Base-by-base conservation (phyloP, 78 protist genomes). In the Cavenderia fasciculata region DNA sequence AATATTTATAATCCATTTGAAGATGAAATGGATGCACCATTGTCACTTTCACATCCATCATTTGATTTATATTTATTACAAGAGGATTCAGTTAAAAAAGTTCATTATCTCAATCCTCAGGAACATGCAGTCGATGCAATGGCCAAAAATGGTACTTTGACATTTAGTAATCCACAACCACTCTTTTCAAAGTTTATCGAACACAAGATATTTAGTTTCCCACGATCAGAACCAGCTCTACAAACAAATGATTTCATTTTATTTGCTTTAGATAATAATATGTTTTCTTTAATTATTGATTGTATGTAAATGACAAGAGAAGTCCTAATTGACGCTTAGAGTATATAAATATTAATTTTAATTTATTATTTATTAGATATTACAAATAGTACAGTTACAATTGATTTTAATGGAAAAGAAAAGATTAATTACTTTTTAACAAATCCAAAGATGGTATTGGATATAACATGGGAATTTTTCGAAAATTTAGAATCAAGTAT, bases 401-500 rank as follows among this genome's bases (percentile, higher is more conserved):
- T 6, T 27, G 63, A 57, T 57, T 57, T 10, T 27, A 10, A 57
- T 57, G 63, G 63, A 57, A 57, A 57, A 27, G 63, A 57, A 27
- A 57, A 57, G n/a, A 57, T 57, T 23, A 27, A 29, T 3, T 63
- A 63, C n/a, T 27, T 63, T 21, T 21, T 63, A 49, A 34, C 76
- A 33, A 65, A 79, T 79, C 77, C 90, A 40, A 82, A 82, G 33
- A 23, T 57, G 6, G 44, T 82, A 8, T 43, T 82, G 27, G 90
- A 82, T 25, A 43, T 56, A 12, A 14, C 73, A 54, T 68, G 76
- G 76, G 36, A 46, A 2, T 72, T 68, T 44, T 82, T 68, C 68
- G 78, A 69, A 57, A 49, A 34, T 38, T 25, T 82, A 8, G 19
- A 82, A 0, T 43, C 2, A 2, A 41, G 38, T n/a, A 59, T 61